Evolutionary conservation across 2,329 filamentous ascomycete species (phyloP), one percentile per base, ranked within the genome.

Genomic region (Nemania abortiva): DNA sequence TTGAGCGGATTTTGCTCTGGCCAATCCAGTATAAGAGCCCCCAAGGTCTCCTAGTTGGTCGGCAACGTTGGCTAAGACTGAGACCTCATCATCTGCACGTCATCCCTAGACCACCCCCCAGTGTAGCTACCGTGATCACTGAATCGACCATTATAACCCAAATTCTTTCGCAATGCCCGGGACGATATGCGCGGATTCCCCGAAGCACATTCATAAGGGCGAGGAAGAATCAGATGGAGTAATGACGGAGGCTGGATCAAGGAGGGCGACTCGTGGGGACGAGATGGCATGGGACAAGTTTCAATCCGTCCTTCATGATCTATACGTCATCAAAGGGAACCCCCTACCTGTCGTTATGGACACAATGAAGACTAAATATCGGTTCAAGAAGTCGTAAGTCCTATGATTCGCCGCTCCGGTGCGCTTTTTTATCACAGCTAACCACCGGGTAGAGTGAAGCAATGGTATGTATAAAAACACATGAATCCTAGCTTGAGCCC

Each of bases 301-400:
- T 56, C 57, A 63, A 7, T 2, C n/a, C 1, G 13, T 20, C n/a
- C 49, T 74, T 13, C 0, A 53, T 13, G 18, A 37, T 11, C 13
- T 66, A n/a, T 74, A 74, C 42, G 2, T 67, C 13, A 24, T 37
- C 1, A 10, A 72, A 6, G 49, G 50, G 1, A 22, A 66, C 3
- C 54, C 70, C 20, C 20, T 74, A 2, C 13, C 24, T 0, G 52
- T 34, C 1, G 72, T 74, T 0, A 73, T 68, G 61, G 20, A 29
- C 7, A 24, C 24, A 1, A 74, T 73, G 71, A 42, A 63, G 52
- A 2, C 53, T 11, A 5, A 55, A 13, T 18, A 56, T 18, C 29
- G 50, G 4, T 71, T 73, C 22, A 4, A 58, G 2, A 60, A 70
- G 45, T 56, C 70, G 73, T 73, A 39, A 65, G 71, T 73, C 27